Base-by-base conservation (phyloP, 2,329 filamentous ascomycete species). In the Colletotrichum sp. region DNA sequence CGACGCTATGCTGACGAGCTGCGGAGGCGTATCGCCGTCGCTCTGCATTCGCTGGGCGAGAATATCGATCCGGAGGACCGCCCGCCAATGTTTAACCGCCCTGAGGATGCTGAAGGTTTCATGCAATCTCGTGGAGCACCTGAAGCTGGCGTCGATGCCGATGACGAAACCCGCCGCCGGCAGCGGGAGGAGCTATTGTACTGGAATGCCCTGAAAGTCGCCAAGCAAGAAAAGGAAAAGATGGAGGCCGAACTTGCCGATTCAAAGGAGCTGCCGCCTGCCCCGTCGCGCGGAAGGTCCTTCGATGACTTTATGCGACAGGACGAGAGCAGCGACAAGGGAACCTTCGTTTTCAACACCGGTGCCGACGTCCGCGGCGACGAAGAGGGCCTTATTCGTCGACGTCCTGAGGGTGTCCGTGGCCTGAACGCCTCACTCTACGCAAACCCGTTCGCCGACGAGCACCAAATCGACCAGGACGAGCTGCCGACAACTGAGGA, bases 71-170 rank as follows among this genome's bases (percentile, higher is more conserved):
- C 89, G 5, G 71, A 72, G 72, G 82, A 84, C 57, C 83, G 85
- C 34, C 85, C 90, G 78, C 92, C 92, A 72, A 83, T 90, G 32
- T 93, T 93, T 83, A 93, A 93, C 81, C 86, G 92, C 14, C 92
- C 92, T 68, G 92, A 93, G 81, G 92, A 93, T 82, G 92, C 92
- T 73, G 89, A 93, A 71, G 92, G 91, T 10, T 93, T 93, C 80
- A 81, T 92, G 72, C 84, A 89, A 79, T 91, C 90, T 10, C 84
- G 87, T n/a, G 85, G 85, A 30, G 84, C 84, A 21, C 84, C 83
- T 67, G 86, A 89, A 36, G 81, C 84, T 2, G 89, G 86, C 18
- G 88, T 93, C 26, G 92, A 92, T 39, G 92, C 91, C 71, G 92
- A 93, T 78, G 91, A 93, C 68, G 92, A 91, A 78, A 90, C 88